phyloP scores from a whole-genome alignment of 495 filamentous ascomycete species.

The Penicillium ucsense region DNA sequence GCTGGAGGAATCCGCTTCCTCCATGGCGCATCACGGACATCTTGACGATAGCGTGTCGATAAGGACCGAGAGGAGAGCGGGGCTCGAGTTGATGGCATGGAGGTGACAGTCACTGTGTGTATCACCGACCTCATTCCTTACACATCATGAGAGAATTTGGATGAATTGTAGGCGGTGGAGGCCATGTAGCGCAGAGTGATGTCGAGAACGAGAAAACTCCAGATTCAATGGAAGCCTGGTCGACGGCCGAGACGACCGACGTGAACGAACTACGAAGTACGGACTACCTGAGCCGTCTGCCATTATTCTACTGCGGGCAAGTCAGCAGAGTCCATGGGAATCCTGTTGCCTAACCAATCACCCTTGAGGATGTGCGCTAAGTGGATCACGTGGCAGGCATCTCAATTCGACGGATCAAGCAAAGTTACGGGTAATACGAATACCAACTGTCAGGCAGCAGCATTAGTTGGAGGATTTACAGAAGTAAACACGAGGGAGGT shows the following conservation, averaged over 20 bases:
- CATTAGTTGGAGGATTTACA: background rate
- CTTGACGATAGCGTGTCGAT: conserved; percentile 23
- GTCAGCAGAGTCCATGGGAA: conserved; percentile 37
- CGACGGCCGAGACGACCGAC: conserved; percentile 3
- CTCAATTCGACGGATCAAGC: conserved; percentile 11
- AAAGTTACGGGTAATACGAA: conserved; percentile 2
- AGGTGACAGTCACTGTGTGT: background rate
- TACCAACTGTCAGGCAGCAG: conserved; percentile 7
- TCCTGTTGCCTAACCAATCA: conserved; percentile 45
- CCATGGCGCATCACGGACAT: conserved; percentile 43
- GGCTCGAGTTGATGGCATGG: background rate
- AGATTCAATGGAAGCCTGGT: conserved; percentile 17
- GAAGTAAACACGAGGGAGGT: too few species aligned
- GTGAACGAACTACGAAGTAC: background rate
- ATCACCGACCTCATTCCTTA: background rate
- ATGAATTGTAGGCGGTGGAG: background rate
- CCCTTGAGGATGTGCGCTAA: conserved; percentile 1
- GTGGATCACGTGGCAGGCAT: conserved; percentile 33
- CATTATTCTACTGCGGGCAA: conserved; percentile 7
- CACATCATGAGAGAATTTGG: background rate
- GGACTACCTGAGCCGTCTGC: conserved; percentile 22
- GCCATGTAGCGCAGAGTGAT: conserved; percentile 3
- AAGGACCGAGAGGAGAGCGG: conserved; percentile 7
- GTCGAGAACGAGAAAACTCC: background rate
- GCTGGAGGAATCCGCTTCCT: conserved; percentile 40